phyloP scores from a whole-genome alignment of 2,329 filamentous ascomycete species.

The Zarea fungicola region DNA sequence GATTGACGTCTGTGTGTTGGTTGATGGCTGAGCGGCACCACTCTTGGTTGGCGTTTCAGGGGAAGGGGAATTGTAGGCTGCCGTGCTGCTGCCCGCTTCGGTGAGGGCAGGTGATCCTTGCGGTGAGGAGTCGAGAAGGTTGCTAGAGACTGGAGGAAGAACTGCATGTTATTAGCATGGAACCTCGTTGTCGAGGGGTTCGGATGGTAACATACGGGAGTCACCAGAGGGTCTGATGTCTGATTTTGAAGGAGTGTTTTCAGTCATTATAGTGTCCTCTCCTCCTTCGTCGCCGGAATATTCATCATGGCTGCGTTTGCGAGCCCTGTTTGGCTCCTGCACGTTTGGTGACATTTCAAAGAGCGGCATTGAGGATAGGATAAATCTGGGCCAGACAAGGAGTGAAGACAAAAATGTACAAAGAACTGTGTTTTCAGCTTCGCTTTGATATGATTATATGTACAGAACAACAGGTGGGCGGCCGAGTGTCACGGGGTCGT shows the following conservation, averaged over 20 bases:
- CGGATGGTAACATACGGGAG: constrained; percentile 18
- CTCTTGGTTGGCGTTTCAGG: constrained; percentile 28
- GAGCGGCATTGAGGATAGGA: constrained; percentile 46
- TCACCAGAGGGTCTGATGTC: constrained; percentile 19
- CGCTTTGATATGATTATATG: background rate
- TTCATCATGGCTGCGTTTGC: constrained; percentile 44
- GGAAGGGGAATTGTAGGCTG: constrained; percentile 31
- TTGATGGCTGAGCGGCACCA: constrained; percentile 17
- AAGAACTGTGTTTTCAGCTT: no score
- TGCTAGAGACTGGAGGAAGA: constrained; percentile 20
- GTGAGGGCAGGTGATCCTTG: constrained; percentile 32
- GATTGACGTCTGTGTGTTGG: constrained; percentile 15
- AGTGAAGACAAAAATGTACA: no score
- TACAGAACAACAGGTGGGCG: no score
- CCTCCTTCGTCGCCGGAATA: constrained; percentile 32
- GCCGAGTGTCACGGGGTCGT: no score
- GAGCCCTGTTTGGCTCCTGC: constrained; percentile 34
- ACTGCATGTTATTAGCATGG: constrained; percentile 20
- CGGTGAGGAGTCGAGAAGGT: constrained; percentile 24
- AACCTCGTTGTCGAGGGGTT: no score
- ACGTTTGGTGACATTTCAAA: constrained; percentile 43
- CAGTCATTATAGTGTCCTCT: constrained; percentile 18
- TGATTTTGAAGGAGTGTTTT: constrained; percentile 16
- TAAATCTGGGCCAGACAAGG: no score
- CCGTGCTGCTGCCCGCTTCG: constrained; percentile 38